A percentile compares a stretch with the other conserved stretches of the same genome.
phyloP scores from a whole-genome alignment of 2,329 filamentous ascomycete genomes.

The Phaeosphaeriaceae sp. region DNA sequence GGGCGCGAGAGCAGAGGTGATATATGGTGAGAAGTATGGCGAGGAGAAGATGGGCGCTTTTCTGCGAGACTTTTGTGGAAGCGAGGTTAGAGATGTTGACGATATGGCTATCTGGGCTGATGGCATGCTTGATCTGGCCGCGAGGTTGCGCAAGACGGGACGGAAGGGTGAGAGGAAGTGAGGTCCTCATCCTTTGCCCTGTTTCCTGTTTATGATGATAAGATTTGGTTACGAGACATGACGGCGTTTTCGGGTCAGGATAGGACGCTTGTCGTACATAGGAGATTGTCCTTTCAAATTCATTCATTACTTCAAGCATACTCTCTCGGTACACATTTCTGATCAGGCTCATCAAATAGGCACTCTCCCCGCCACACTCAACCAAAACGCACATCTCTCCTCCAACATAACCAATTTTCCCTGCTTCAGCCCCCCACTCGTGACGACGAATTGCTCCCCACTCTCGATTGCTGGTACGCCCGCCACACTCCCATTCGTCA shows the following conservation, averaged over 20 bases:
- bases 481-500: constrained; percentile 54
- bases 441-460: constrained; percentile 60
- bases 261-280: background rate
- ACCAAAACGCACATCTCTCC: constrained; percentile 63
- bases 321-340: background rate
- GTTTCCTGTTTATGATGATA: constrained; percentile 5
- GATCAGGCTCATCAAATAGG: constrained; percentile 43
- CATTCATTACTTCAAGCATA: background rate
- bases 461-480: constrained; percentile 55
- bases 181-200: background rate
- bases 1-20: constrained; percentile 64
- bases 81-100: constrained; percentile 27
- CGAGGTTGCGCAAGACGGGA: constrained; percentile 53
- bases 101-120: constrained; percentile 52
- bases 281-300: background rate
- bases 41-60: constrained; percentile 78
- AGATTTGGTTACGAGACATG: constrained; percentile 18
- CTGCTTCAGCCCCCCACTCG: constrained; percentile 53
- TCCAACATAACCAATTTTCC: constrained; percentile 50
- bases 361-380: constrained; percentile 53
- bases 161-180: constrained; percentile 50
- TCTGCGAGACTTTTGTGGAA: constrained; percentile 61
- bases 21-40: constrained; percentile 82
- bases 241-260: constrained; percentile 13
- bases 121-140: constrained; percentile 53